Base-by-base conservation (phyloP, 352 stramenopile species). In the Phytophthora tentaculata region DNA sequence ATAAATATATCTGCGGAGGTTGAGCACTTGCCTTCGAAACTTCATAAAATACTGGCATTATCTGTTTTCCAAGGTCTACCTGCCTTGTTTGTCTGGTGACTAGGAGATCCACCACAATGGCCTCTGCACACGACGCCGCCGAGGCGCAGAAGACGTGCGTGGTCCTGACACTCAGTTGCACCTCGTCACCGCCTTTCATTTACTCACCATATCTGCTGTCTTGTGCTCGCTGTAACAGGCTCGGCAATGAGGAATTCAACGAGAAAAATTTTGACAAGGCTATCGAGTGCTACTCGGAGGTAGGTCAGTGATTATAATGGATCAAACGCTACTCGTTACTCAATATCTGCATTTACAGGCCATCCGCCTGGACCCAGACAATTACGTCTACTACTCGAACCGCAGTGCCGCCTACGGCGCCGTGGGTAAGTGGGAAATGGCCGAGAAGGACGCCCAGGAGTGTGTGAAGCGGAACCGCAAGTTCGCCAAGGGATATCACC, bases 341-440 rank as follows among this genome's bases (percentile, higher is more conserved):
- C 14, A 44, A 56, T 56, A 48, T 7, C 14, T 14, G 13, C 56
- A 14, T n/a, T 44, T 64, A 10, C 62, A 94, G 85, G 84, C 87
- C n/a, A 95, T 95, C 39, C 78, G 75, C 35, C 69, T 95, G 37
- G 76, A 90, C 54, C 77, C 87, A 10, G 76, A 82, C 32, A 95
- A 88, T 69, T 80, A 88, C 74, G 84, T 95, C 48, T 95, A 93
- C 73, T 95, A 95, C 75, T 95, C 87, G 26, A 95, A 95, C 70
- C 28, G 44, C 28, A 93, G 87, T 76, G 87, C 87, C 6, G 85
- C 84, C 41, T 91, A 91, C 49, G 86, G 86, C 32, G 86, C 86
- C 12, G 32, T 86, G 26, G 73, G 66, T 43, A 79, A 95, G 61
- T 95, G 87, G 87, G 81, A 90, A 41, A 62, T 79, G 39, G 87